These are phyloP conservation scores for Ambispora gerdemannii DNA, from an alignment of 192 early-diverging fungal genomes.

Conservation along the genomic window DNA sequence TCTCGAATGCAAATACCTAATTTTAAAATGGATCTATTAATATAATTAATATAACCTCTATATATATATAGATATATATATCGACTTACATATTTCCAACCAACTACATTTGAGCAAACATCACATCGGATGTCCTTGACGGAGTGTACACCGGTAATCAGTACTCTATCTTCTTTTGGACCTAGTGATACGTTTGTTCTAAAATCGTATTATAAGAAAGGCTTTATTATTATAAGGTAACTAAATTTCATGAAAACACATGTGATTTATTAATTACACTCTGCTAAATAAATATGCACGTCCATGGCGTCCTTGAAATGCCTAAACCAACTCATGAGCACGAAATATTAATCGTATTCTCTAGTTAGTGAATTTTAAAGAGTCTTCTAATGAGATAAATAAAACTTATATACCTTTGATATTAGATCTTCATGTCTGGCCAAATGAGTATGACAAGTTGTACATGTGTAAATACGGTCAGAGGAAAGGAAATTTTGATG, in stretches of 20 bases:
- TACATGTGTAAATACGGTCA: conserved; percentile 52
- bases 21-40: neutral
- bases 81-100: conserved; percentile 55
- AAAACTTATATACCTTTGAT: conserved; percentile 44
- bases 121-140: conserved; percentile 55
- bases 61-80: neutral
- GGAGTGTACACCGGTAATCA: conserved; percentile 58
- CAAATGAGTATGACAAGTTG: conserved; percentile 53
- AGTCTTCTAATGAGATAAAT: too few relatives aligned
- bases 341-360: neutral
- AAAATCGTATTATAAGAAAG: neutral
- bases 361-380: too few relatives aligned
- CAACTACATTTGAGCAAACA: conserved; percentile 48
- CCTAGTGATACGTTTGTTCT: conserved; percentile 49
- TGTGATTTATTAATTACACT: conserved; percentile 29
- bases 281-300: conserved; percentile 52
- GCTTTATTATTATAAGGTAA: neutral
- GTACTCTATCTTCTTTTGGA: conserved; percentile 50
- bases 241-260: neutral
- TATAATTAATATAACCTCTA: neutral
- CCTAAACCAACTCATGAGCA: conserved; percentile 25
- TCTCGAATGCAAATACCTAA: conserved; percentile 51
- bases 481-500: conserved; percentile 46
- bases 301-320: conserved; percentile 53
- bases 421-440: conserved; percentile 55